Percentiles rank a stretch among this genome's conserved stretches.
Conservation (phyloP, 768 basidiomycete genomes). For the Kwoniella mangroviensis region DNA sequence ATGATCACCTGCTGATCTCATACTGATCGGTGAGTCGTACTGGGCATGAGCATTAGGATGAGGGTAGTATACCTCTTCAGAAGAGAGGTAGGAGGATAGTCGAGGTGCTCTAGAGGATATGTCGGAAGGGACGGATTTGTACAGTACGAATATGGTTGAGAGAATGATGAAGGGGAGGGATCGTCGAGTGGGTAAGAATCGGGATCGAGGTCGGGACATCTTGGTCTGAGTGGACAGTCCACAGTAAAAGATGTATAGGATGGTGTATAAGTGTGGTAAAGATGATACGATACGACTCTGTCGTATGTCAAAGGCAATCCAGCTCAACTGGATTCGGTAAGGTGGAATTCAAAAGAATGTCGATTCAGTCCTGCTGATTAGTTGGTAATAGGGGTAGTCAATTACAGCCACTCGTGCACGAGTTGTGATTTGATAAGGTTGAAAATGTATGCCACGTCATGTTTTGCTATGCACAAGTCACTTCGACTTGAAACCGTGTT, state of each 20-base stretch:
- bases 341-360: neutral
- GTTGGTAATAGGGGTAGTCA: neutral
- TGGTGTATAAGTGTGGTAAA: too few relatives aligned
- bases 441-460: too few relatives aligned
- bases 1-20: neutral
- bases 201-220: constrained; percentile 4
- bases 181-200: constrained; percentile 1
- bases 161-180: constrained; percentile 11
- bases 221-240: too few relatives aligned
- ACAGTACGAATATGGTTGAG: constrained; percentile 9
- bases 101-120: neutral
- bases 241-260: too few relatives aligned
- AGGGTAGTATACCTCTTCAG: neutral
- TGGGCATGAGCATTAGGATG: neutral
- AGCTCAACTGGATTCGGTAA: constrained; percentile 11
- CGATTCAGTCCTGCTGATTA: neutral
- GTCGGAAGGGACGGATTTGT: constrained; percentile 3
- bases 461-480: too few relatives aligned
- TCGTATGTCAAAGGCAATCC: neutral
- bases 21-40: neutral
- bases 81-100: neutral
- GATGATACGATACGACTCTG: neutral
- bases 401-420: too few relatives aligned
- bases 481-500: too few relatives aligned
- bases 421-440: too few relatives aligned